A percentile compares a stretch with the other conserved stretches of the same genome.
Evolutionary conservation across 2,329 filamentous ascomycete genomes (phyloP).

Genomic region (Fusarium subglutinans): DNA sequence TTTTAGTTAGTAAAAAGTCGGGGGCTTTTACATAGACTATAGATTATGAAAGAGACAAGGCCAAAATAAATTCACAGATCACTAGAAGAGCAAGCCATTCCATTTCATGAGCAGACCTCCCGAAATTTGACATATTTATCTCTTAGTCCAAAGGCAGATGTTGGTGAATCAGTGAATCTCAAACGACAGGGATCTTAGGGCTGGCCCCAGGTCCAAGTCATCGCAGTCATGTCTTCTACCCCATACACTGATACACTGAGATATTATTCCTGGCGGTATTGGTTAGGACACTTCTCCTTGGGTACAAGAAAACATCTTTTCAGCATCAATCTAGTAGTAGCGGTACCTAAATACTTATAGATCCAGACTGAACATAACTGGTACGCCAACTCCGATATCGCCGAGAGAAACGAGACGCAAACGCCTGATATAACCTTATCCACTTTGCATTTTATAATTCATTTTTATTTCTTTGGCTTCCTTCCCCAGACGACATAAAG

Average conservation of each 20-base stretch:
- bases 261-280: accelerated
- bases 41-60: neutral
- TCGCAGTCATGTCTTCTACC: neutral
- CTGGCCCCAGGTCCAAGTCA: neutral
- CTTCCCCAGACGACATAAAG: constrained; percentile 60
- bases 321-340: neutral
- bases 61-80: neutral
- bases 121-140: too few species aligned
- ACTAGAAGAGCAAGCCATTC: neutral
- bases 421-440: neutral
- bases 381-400: neutral
- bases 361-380: neutral
- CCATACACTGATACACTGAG: too few species aligned
- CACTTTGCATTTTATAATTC: neutral
- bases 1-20: neutral
- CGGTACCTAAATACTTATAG: neutral
- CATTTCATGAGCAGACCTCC: too few species aligned
- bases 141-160: neutral
- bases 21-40: neutral
- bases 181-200: neutral
- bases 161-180: too few species aligned
- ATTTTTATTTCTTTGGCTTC: constrained; percentile 50
- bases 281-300: accelerated
- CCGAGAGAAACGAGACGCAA: neutral
- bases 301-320: neutral